These are phyloP conservation scores for Microcyclospora tardicrescens DNA, from an alignment of 2,329 filamentous ascomycete species.

Conservation along the genomic window DNA sequence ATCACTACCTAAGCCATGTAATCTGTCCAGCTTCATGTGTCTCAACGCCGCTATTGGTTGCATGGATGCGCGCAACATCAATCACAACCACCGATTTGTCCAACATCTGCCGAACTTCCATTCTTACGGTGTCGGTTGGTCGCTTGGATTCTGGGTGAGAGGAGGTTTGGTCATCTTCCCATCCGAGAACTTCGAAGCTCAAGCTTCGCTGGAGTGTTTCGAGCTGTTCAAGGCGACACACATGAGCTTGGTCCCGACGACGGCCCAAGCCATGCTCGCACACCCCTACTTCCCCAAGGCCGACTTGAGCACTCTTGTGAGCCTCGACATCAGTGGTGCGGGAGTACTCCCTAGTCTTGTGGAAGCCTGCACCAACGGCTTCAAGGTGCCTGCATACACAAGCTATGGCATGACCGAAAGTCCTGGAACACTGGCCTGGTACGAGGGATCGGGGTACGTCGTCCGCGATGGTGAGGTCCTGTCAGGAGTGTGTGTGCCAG, in stretches of 20 bases:
- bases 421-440: conserved; percentile 31
- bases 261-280: conserved; percentile 20
- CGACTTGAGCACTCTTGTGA: conserved; percentile 19
- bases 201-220: conserved; percentile 22
- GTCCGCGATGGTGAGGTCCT: conserved; percentile 25
- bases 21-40: conserved; percentile 26
- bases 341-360: conserved; percentile 25
- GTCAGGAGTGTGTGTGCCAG: conserved; percentile 31
- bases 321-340: conserved; percentile 21
- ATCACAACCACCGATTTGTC: conserved; percentile 17
- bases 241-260: conserved; percentile 23
- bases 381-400: conserved; percentile 18
- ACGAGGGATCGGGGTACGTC: conserved; percentile 17
- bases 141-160: conserved; percentile 17
- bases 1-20: conserved; percentile 34
- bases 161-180: conserved; percentile 19
- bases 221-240: conserved; percentile 21
- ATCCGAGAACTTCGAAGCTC: conserved; percentile 19
- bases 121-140: conserved; percentile 21
- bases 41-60: conserved; percentile 25
- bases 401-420: conserved; percentile 37
- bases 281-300: conserved; percentile 18
- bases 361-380: conserved; percentile 15
- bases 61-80: conserved; percentile 16
- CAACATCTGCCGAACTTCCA: conserved; percentile 21